phyloP scores from a whole-genome alignment of 148 eudicot species.

The Pharnaceum exiguum region DNA sequence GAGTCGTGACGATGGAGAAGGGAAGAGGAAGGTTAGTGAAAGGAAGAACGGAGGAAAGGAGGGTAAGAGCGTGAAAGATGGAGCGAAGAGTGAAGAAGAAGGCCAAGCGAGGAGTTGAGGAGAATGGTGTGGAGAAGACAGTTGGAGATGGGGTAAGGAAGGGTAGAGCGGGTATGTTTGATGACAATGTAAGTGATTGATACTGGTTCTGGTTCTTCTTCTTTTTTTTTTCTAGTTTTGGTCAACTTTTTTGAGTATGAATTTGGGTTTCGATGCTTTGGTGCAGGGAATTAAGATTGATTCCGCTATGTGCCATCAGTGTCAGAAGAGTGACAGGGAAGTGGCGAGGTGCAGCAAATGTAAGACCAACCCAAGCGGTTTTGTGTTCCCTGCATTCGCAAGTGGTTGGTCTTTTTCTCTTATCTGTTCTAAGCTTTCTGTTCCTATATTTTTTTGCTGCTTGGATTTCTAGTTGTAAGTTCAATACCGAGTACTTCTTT shows the following conservation, averaged over 20 bases:
- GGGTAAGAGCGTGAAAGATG: no score
- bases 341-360: slow-evolving; percentile 45
- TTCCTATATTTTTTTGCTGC: background rate
- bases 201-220: no score
- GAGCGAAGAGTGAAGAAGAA: no score
- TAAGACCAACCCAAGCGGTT: slow-evolving; percentile 39
- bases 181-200: no score
- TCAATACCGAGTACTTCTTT: no score
- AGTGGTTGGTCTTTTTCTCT: slow-evolving; percentile 27
- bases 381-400: slow-evolving; percentile 50
- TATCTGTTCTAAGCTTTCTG: background rate
- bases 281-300: slow-evolving; percentile 25
- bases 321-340: slow-evolving; percentile 76
- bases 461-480: background rate
- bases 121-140: no score
- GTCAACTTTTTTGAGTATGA: background rate
- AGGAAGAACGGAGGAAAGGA: background rate
- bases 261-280: background rate
- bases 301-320: slow-evolving; percentile 63
- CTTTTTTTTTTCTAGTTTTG: no score
- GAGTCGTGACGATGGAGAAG: slow-evolving; percentile 11
- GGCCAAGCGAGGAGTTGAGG: slow-evolving; percentile 6
- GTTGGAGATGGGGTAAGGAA: no score
- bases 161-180: no score
- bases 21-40: background rate